Evolutionary conservation across 768 basidiomycete species (phyloP), one percentile per base, ranked within the genome.

Genomic region (Mycena albidolilacea): DNA sequence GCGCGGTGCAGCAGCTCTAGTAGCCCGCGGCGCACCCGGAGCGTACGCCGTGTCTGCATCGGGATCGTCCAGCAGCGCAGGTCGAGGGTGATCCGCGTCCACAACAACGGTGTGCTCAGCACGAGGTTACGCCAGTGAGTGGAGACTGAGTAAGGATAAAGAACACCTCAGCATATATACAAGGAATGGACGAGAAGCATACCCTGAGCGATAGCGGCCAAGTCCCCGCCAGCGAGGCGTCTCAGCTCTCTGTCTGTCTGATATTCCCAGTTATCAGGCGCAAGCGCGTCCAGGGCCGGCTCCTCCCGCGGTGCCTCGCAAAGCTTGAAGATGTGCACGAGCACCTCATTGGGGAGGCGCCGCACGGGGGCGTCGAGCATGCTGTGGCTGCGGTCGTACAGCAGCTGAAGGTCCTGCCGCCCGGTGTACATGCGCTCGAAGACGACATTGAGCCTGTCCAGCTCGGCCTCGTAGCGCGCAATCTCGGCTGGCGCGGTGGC

Each of bases 11-110:
- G 64, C n/a, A 59, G 10, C 3, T 19, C 17, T 5, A 71, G 12
- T 37, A 60, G 60, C 44, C n/a, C 7, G 17, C 60, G 21, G 12
- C 48, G 64, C 8, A 17, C n/a, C 14, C 8, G 15, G 39, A 58
- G 50, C 46, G 64, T 15, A 37, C 35, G 41, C 6, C 11, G 10
- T 7, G 37, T 41, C 12, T 48, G 17, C 14, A 39, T 14, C 19
- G 46, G 15, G 23, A n/a, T 6, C 30, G 41, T 57, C 71, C 71
- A 72, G 59, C 59, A 67, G 9, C 71, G 64, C 59, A 72, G 19
- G 35, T 72, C 71, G 10, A 72, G 35, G 7, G n/a, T 38, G n/a
- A 72, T 66, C 1, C 5, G 35, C 1, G 64, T 46, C 71, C 71
- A 72, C 23, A 72, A 41, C 2, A 11, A n/a, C 30, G 71, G 50